phyloP scores from a whole-genome alignment of 116 monocot genomes.

The Dioscorea cayenensis region DNA sequence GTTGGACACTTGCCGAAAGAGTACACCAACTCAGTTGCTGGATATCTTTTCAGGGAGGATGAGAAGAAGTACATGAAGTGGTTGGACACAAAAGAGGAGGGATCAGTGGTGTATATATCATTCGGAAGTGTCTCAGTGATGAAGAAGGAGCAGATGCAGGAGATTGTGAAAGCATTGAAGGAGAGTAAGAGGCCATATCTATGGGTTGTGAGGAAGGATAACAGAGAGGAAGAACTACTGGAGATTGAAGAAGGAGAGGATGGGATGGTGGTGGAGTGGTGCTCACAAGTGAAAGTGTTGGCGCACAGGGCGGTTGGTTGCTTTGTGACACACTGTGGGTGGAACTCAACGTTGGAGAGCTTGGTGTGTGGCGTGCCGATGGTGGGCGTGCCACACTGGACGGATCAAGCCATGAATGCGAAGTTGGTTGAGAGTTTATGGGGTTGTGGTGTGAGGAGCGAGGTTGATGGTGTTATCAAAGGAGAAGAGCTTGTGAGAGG shows the following conservation, averaged over 20 bases:
- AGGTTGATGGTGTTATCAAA: constrained; percentile 1
- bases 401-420: background rate
- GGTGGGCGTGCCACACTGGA: constrained; percentile 5
- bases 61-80: constrained; percentile 12
- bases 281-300: constrained; percentile 37
- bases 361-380: constrained; percentile 45
- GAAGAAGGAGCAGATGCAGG: constrained; percentile 6
- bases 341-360: constrained; percentile 64
- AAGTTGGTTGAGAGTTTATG: background rate
- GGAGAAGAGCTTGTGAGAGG: constrained; percentile 2
- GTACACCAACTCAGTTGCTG: background rate
- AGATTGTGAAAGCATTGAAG: background rate
- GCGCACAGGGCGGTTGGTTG: constrained; percentile 55
- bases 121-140: constrained; percentile 1
- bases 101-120: constrained; percentile 6
- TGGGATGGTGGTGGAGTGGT: constrained; percentile 13
- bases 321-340: constrained; percentile 78
- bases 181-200: constrained; percentile 5
- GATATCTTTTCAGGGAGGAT: constrained; percentile 1
- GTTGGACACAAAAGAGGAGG: constrained; percentile 4
- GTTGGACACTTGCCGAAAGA: constrained; percentile 27
- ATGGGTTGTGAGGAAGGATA: constrained; percentile 7
- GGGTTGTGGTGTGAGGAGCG: no score
- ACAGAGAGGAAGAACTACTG: background rate
- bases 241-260: constrained; percentile 1